A percentile compares a stretch with the other conserved stretches of the same genome.
phyloP scores from a whole-genome alignment of 2,329 filamentous ascomycete genomes.

The Escovopsis sp. region DNA sequence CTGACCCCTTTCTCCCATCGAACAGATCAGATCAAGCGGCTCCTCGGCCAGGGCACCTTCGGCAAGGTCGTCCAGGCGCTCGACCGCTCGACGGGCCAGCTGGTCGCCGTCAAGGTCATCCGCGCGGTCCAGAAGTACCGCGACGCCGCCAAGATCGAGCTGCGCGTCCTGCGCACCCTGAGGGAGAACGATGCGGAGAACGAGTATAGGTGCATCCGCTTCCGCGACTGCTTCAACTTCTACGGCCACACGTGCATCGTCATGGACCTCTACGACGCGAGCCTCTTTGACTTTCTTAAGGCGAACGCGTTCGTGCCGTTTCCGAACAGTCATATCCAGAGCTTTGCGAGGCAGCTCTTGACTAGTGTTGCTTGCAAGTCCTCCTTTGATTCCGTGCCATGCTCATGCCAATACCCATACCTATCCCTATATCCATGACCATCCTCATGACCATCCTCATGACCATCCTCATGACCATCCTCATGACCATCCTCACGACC shows the following conservation, averaged over 20 bases:
- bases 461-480: too few relatives aligned
- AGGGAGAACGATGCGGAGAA: constrained; percentile 82
- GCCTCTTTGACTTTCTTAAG: constrained; percentile 95
- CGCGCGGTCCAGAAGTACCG: constrained; percentile 94
- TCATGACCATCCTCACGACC: too few relatives aligned
- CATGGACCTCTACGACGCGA: constrained; percentile 67
- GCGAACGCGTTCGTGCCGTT: constrained; percentile 88
- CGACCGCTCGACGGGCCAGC: constrained; percentile 59
- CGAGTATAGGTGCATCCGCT: constrained; percentile 86
- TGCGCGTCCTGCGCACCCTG: constrained; percentile 78
- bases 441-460: too few relatives aligned
- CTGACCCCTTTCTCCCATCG: neutral
- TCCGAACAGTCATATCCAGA: constrained; percentile 93
- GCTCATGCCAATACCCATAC: too few relatives aligned
- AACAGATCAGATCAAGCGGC: constrained; percentile 68
- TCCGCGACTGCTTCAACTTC: constrained; percentile 92
- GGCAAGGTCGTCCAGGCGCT: constrained; percentile 90
- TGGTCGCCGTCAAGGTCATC: constrained; percentile 90
- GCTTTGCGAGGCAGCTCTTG: constrained; percentile 82
- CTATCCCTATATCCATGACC: too few relatives aligned
- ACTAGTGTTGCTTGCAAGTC: constrained; percentile 88
- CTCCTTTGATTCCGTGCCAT: too few relatives aligned
- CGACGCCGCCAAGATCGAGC: constrained; percentile 83
- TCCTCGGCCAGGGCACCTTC: constrained; percentile 90
- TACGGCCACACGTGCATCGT: constrained; percentile 84